These are phyloP conservation scores for Podospora pseudocomata DNA, from an alignment of 495 filamentous ascomycete genomes.

Conservation along the genomic window DNA sequence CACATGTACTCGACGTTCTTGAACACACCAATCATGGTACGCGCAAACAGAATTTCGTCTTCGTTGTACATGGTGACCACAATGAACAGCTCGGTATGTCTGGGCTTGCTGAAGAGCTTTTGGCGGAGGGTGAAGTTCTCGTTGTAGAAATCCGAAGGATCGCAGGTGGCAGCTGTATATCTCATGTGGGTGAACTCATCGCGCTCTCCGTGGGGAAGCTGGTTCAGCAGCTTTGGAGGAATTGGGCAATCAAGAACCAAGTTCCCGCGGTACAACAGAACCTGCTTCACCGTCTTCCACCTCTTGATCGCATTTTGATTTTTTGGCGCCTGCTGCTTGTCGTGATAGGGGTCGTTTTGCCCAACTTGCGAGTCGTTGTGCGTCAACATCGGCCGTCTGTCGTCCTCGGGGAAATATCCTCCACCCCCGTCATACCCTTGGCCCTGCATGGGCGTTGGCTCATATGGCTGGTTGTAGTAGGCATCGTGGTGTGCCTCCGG, in stretches of 20 bases:
- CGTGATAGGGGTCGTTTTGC: conserved; percentile 45
- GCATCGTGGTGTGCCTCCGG: conserved; percentile 82
- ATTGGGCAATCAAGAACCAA: conserved; percentile 96
- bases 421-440: conserved; percentile 45
- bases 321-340: conserved; percentile 48
- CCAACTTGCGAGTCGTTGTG: conserved; percentile 45
- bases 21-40: conserved; percentile 95
- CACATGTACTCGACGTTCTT: conserved; percentile 99
- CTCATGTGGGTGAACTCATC: conserved; percentile 99
- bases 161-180: conserved; percentile 95
- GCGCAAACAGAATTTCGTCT: conserved; percentile 92
- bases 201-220: conserved; percentile 83
- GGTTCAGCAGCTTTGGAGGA: conserved; percentile 79
- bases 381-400: conserved; percentile 49
- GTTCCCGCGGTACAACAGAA: conserved; percentile 93
- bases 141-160: conserved; percentile 80
- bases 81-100: conserved; percentile 96
- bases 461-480: conserved; percentile 79
- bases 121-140: conserved; percentile 93
- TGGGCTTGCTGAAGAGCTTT: conserved; percentile 85
- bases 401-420: conserved; percentile 37
- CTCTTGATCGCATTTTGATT: conserved; percentile 61
- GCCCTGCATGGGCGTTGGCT: conserved; percentile 60
- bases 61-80: conserved; percentile 99
- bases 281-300: conserved; percentile 99